A percentile compares a stretch with the other conserved stretches of the same genome.
Evolutionary conservation across 2,329 filamentous ascomycete species (phyloP).

Genomic region (Ascochyta fabae): DNA sequence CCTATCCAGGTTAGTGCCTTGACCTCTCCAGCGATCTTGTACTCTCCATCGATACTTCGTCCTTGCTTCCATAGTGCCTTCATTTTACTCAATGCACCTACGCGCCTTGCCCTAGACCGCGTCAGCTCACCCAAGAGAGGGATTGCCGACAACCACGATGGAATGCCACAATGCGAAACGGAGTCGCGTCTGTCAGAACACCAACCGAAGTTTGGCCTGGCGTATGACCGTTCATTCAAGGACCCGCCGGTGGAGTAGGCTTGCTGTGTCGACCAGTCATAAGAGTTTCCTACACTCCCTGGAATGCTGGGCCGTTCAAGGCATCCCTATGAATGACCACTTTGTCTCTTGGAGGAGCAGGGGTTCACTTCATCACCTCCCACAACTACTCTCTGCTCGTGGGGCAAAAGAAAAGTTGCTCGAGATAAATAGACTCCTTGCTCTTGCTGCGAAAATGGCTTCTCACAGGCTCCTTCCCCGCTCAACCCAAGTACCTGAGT

Average conservation of each 20-base stretch:
- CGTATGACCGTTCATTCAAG: slow-evolving; percentile 29
- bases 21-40: slow-evolving; percentile 15
- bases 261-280: slow-evolving; percentile 19
- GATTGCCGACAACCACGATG: slow-evolving; percentile 11
- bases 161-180: slow-evolving; percentile 19
- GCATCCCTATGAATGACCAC: slow-evolving; percentile 21
- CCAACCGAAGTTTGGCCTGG: slow-evolving; percentile 17
- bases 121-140: slow-evolving; percentile 16
- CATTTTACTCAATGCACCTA: slow-evolving; percentile 15
- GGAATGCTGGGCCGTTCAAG: slow-evolving; percentile 14
- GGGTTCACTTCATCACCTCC: slow-evolving; percentile 14
- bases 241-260: slow-evolving; percentile 16
- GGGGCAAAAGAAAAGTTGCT: slow-evolving; percentile 7
- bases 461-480: not conserved
- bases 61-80: slow-evolving; percentile 17
- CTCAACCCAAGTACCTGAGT: not conserved
- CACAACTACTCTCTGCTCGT: slow-evolving; percentile 2
- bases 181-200: slow-evolving; percentile 1
- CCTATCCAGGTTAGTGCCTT: slow-evolving; percentile 31
- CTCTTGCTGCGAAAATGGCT: slow-evolving; percentile 1
- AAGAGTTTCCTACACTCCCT: slow-evolving; percentile 13
- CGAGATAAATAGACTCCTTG: slow-evolving; percentile 17
- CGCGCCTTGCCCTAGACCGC: slow-evolving; percentile 13
- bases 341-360: slow-evolving; percentile 16
- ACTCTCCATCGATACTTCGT: slow-evolving; percentile 18